Evolutionary conservation across 2,329 filamentous ascomycete genomes (phyloP).

Genomic region (Leptographium radiaticola): DNA sequence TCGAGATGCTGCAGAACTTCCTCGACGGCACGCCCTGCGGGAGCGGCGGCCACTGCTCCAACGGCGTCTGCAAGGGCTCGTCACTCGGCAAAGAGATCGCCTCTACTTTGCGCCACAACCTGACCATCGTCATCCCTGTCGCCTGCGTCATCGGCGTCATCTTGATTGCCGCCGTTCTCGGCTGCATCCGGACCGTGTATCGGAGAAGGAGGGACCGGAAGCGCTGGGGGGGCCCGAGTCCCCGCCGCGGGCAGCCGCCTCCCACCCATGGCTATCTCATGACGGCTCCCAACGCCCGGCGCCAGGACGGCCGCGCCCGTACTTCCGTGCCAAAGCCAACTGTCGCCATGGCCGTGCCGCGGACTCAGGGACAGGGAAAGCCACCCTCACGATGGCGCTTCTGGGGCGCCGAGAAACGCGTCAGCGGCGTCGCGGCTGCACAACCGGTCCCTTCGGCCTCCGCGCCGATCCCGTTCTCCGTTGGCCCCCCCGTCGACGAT

Average conservation of each 20-base stretch:
- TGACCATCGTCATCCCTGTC: slow-evolving; percentile 71
- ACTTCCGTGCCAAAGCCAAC: not conserved
- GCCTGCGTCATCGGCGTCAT: slow-evolving; percentile 58
- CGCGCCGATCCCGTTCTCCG: too few relatives aligned
- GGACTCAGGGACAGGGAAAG: not conserved
- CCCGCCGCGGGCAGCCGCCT: slow-evolving; percentile 2
- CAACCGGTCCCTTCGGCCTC: too few relatives aligned
- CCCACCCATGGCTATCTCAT: not conserved
- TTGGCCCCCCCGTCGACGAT: too few relatives aligned
- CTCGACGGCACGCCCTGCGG: slow-evolving; percentile 80
- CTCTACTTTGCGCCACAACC: slow-evolving; percentile 66
- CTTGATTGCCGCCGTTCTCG: slow-evolving; percentile 52
- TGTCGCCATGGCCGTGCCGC: not conserved
- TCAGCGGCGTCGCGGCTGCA: too few relatives aligned
- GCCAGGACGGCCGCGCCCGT: not conserved
- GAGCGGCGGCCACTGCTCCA: slow-evolving; percentile 65
- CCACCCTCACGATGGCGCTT: not conserved
- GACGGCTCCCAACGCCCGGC: not conserved
- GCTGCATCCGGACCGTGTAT: slow-evolving; percentile 50
- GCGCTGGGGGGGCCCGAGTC: not conserved
- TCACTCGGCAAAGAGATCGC: slow-evolving; percentile 57
- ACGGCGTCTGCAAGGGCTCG: slow-evolving; percentile 64
- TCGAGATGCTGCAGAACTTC: slow-evolving; percentile 77
- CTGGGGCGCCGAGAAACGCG: not conserved
- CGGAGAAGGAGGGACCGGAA: slow-evolving; percentile 11